Evolutionary conservation across 768 basidiomycete genomes (phyloP).

Genomic region (Udeniomyces megalosporus): DNA sequence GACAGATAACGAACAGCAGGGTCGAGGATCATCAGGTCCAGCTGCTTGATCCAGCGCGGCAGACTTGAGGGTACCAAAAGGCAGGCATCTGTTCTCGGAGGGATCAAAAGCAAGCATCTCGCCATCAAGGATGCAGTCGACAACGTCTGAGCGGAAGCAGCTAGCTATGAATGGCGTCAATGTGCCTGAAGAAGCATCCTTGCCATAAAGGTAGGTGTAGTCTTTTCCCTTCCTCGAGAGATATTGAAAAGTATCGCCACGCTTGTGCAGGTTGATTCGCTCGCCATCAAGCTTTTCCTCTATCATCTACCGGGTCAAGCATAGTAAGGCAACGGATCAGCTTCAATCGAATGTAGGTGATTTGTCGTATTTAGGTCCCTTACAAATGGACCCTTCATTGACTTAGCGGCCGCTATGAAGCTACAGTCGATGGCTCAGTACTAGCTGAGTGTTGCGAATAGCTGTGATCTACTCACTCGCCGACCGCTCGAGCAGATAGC

Average conservation of each 20-base stretch:
- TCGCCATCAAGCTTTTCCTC: conserved; percentile 98
- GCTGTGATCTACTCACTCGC: conserved; percentile 24
- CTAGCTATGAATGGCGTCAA: conserved; percentile 70
- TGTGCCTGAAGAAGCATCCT: conserved; percentile 48
- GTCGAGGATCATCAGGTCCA: conserved; percentile 46
- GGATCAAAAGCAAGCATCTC: conserved; percentile 99
- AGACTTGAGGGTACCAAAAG: conserved; percentile 86
- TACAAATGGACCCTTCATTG: neutral
- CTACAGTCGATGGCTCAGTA: neutral
- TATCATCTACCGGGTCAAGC: conserved; percentile 41
- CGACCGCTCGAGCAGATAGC: conserved; percentile 71
- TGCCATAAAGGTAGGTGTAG: conserved; percentile 82
- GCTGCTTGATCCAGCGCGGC: conserved; percentile 53
- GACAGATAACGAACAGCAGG: conserved; percentile 62
- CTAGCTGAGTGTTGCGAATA: neutral
- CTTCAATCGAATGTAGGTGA: neutral
- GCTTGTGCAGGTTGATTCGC: conserved; percentile 85
- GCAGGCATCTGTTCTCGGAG: conserved; percentile 31
- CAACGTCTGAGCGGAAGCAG: conserved; percentile 57
- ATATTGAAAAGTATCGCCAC: conserved; percentile 79
- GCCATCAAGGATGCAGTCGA: conserved; percentile 54
- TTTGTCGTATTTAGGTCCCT: neutral
- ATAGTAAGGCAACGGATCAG: neutral
- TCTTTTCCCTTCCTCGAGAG: conserved; percentile 86
- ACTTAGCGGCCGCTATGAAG: neutral